These are phyloP conservation scores for Spathaspora passalidarum DNA, from an alignment of 805 yeast genomes.

Conservation along the genomic window DNA sequence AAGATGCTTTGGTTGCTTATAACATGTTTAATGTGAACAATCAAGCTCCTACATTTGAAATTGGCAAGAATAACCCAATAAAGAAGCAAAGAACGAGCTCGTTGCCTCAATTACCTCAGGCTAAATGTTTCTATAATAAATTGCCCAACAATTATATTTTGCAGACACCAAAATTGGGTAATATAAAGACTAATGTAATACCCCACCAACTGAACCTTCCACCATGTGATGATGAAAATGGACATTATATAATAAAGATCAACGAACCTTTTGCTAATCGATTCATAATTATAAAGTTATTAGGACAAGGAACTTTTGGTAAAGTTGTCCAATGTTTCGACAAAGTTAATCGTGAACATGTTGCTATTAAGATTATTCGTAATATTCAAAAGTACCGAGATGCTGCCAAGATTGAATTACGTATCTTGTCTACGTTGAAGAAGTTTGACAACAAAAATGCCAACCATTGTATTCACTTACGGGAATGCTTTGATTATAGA, in stretches of 20 bases:
- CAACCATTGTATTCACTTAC: conserved; percentile 78
- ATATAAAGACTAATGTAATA: conserved; percentile 36
- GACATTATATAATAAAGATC: conserved; percentile 63
- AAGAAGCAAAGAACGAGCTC: conserved; percentile 43
- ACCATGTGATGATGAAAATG: conserved; percentile 65
- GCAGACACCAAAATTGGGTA: conserved; percentile 35
- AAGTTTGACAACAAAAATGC: conserved; percentile 64
- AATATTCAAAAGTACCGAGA: conserved; percentile 93
- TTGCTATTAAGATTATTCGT: conserved; percentile 90
- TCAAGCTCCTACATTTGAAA: conserved; percentile 2
- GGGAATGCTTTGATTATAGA: conserved; percentile 88
- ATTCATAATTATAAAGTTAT: conserved; percentile 59
- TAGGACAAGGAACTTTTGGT: conserved; percentile 94
- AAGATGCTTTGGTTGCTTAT: conserved; percentile 40
- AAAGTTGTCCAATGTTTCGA: conserved; percentile 86
- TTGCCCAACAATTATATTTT: conserved; percentile 34
- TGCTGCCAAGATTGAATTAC: conserved; percentile 88
- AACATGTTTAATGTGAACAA: conserved; percentile 43
- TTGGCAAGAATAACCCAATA: conserved; percentile 4
- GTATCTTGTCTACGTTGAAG: conserved; percentile 74
- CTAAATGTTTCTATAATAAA: conserved; percentile 38
- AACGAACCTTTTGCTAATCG: conserved; percentile 71
- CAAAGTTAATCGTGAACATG: conserved; percentile 50
- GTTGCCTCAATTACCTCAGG: conserved; percentile 45
- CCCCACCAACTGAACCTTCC: conserved; percentile 31